Base-by-base conservation (phyloP, 192 early-diverging fungal genomes). In the Phycomyces nitens region DNA sequence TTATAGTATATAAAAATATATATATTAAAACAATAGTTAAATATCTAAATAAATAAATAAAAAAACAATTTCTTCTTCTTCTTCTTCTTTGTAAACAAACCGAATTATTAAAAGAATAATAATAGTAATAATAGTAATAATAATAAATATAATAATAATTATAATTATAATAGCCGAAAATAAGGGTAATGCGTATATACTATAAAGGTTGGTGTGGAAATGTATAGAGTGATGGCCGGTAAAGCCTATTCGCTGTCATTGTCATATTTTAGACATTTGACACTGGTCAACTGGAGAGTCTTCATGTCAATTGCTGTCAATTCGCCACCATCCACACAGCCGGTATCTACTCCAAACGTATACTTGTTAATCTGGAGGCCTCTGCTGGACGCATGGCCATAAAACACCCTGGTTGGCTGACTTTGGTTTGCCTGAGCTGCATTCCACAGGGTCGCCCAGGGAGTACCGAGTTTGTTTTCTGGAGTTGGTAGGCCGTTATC, bases 331-430 rank as follows among this genome's bases (percentile, higher is more conserved):
- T 88, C 80, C 7, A 88, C 87, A 60, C 89, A 92, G 9, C 86
- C 85, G 7, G 82, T 79, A 63, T 92, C 89, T 8, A 89, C 53
- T 11, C 89, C 89, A 68, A 83, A 79, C 3, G 85, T 79, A 51
- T 77, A 76, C 0, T 55, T 38, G 61, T 77, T 74, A 15, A 89
- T 53, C 52, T 85, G 78, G 24, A 92, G 66, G 8, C 72, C 77
- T 26, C 86, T 66, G 2, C 80, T 66, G 23, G 89, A 85, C 56
- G 85, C 88, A 70, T 91, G 89, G 0, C 89, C 89, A 70, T 89
- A 91, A 18, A 82, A 80, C 11, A 88, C 62, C 53, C 74, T 69
- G 0, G 57, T 49, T 16, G 66, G 61, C 20, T 52, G 15, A 16
- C 42, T n/a, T 47, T 14, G 18, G 3, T 14, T 47, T 11, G 3